Conservation (phyloP, 108 stramenopile species). For the Stephanodiscus triporus region DNA sequence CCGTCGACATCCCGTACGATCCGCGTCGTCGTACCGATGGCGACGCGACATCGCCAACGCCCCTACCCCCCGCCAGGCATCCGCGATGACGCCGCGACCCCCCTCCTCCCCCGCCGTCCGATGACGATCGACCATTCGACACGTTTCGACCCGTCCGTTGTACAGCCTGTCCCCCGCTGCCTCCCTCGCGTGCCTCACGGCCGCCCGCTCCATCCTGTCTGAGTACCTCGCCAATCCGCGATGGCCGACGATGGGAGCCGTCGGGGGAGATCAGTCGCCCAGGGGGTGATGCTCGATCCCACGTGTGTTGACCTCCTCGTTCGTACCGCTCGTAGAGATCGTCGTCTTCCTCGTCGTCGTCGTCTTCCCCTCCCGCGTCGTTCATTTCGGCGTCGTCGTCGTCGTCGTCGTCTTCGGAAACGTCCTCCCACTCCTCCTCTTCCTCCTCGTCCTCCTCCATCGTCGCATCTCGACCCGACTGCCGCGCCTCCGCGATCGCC, state of each 20-base stretch:
- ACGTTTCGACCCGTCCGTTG: constrained; percentile 67
- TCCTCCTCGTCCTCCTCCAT: constrained; percentile 56
- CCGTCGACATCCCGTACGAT: constrained; percentile 2
- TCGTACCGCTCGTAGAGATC: constrained; percentile 74
- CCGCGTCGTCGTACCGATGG: too few relatives aligned
- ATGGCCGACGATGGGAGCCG: constrained; percentile 88
- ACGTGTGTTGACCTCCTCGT: constrained; percentile 70
- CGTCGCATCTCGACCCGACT: too few relatives aligned
- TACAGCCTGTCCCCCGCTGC: constrained; percentile 84
- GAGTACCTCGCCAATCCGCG: constrained; percentile 78
- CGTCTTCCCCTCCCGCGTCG: constrained; percentile 38
- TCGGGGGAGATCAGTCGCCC: constrained; percentile 88
- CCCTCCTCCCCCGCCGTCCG: constrained; percentile 1
- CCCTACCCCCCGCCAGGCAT: too few relatives aligned
- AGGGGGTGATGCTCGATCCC: constrained; percentile 90
- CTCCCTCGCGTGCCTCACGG: constrained; percentile 70
- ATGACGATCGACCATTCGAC: too few relatives aligned
- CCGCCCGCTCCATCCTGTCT: constrained; percentile 41
- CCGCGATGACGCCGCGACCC: too few relatives aligned
- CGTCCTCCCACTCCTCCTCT: constrained; percentile 65
- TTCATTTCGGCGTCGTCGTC: constrained; percentile 35
- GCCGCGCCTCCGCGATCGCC: too few relatives aligned
- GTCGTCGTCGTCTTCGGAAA: constrained; percentile 51
- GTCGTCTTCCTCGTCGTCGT: constrained; percentile 61
- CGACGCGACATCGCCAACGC: too few relatives aligned